Conservation (phyloP, 1,284 basidiomycete genomes). For the Cutaneotrichosporon sp. region DNA sequence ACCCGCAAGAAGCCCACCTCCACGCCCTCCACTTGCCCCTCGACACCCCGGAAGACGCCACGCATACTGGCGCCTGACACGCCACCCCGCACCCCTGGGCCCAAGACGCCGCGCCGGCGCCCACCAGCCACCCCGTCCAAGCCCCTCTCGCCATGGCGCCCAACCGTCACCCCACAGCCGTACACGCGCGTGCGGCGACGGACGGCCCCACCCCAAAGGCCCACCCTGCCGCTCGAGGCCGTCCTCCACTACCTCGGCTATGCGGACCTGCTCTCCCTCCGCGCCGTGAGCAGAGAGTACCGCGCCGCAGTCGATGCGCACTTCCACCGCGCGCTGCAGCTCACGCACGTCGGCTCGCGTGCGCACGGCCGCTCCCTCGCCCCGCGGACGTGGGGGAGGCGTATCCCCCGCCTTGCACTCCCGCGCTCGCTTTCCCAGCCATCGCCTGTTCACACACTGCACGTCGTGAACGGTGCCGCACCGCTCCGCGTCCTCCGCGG, state of each 20-base stretch:
- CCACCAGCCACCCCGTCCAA: background rate
- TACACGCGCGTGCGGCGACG: background rate
- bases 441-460: background rate
- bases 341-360: background rate
- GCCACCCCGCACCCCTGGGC: background rate
- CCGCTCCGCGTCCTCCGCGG: slow-evolving; percentile 4
- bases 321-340: slow-evolving; percentile 1
- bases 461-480: background rate
- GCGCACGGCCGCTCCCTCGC: background rate
- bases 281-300: background rate
- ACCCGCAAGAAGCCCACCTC: background rate
- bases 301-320: background rate
- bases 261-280: slow-evolving; percentile 1
- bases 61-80: background rate
- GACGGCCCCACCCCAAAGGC: background rate
- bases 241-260: background rate
- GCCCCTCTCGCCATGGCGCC: background rate
- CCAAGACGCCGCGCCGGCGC: background rate
- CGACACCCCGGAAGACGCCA: background rate
- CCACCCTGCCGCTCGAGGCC: background rate
- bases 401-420: background rate
- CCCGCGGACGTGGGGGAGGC: background rate
- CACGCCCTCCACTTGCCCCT: too few species aligned
- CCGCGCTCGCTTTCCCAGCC: background rate
- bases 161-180: slow-evolving; percentile 3